phyloP scores from a whole-genome alignment of 495 filamentous ascomycete genomes.

The Penicillium canariense region DNA sequence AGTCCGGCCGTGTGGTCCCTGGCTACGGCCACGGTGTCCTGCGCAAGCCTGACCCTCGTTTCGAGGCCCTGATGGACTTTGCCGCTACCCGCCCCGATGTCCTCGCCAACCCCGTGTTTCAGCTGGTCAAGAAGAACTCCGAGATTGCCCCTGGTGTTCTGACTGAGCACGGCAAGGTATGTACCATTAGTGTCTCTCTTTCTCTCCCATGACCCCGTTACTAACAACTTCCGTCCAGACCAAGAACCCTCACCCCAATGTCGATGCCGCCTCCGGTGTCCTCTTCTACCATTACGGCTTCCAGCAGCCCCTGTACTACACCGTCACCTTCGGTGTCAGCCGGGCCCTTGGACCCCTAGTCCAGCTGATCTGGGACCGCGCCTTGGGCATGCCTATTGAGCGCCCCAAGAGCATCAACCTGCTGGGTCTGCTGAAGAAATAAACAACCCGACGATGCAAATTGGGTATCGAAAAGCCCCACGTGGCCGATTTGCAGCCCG shows the following conservation, averaged over 20 bases:
- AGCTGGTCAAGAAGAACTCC: constrained; percentile 83
- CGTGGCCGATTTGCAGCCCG: background rate
- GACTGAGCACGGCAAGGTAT: constrained; percentile 84
- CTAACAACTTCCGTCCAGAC: constrained; percentile 52
- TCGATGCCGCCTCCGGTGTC: constrained; percentile 87
- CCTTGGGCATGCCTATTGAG: constrained; percentile 95
- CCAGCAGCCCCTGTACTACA: constrained; percentile 96
- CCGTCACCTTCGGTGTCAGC: constrained; percentile 92
- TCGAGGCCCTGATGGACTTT: constrained; percentile 95
- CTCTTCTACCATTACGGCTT: constrained; percentile 97
- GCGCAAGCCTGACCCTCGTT: constrained; percentile 93
- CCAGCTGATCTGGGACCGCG: constrained; percentile 95
- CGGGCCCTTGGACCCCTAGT: constrained; percentile 87
- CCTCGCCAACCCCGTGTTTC: constrained; percentile 82
- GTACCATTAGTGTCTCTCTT: background rate
- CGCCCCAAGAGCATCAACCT: constrained; percentile 96
- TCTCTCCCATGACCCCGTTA: background rate
- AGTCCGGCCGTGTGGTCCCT: constrained; percentile 90
- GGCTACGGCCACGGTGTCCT: constrained; percentile 98
- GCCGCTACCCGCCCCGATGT: constrained; percentile 82
- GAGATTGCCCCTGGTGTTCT: constrained; percentile 82
- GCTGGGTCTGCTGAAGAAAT: constrained; percentile 68
- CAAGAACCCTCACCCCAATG: constrained; percentile 97
- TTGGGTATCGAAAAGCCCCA: too few species aligned
- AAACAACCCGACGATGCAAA: constrained; percentile 5